phyloP scores from a whole-genome alignment of 306 rosid genomes.

The Trifolium repens region DNA sequence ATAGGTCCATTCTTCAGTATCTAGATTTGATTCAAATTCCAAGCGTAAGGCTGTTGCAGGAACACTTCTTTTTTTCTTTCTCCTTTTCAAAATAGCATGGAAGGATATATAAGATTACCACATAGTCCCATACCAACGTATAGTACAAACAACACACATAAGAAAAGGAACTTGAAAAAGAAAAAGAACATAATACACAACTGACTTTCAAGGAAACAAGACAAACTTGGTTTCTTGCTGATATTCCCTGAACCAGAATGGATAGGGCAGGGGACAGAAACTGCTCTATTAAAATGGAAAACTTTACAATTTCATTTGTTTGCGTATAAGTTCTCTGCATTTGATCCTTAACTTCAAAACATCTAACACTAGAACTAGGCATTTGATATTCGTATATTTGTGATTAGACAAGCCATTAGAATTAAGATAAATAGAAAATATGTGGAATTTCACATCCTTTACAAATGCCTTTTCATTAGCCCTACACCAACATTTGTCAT shows the following conservation, averaged over 20 bases:
- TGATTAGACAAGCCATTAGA: constrained; percentile 1
- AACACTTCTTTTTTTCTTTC: neutral
- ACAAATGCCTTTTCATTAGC: neutral
- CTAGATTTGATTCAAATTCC: constrained; percentile 28
- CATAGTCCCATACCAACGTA: neutral
- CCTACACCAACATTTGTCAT: neutral
- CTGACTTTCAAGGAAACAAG: constrained; percentile 4
- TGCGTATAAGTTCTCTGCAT: neutral
- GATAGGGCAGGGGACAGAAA: neutral
- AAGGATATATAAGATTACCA: neutral
- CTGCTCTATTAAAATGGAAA: constrained; percentile 17
- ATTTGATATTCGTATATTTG: neutral
- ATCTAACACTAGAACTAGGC: constrained; percentile 6
- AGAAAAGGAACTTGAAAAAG: neutral
- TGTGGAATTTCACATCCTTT: constrained; percentile 30
- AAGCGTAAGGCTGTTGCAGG: constrained; percentile 10
- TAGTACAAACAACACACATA: neutral
- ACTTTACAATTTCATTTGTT: neutral
- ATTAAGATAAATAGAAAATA: constrained; percentile 14
- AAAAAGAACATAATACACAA: neutral
- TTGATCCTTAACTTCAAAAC: constrained; percentile 8
- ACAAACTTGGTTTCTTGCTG: neutral
- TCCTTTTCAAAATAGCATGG: neutral
- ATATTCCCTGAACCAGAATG: constrained; percentile 6
- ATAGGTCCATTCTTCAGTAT: constrained; percentile 51